Evolutionary conservation across 768 basidiomycete species (phyloP), one percentile per base, ranked within the genome.

Genomic region (Pisolithus marmoratus): DNA sequence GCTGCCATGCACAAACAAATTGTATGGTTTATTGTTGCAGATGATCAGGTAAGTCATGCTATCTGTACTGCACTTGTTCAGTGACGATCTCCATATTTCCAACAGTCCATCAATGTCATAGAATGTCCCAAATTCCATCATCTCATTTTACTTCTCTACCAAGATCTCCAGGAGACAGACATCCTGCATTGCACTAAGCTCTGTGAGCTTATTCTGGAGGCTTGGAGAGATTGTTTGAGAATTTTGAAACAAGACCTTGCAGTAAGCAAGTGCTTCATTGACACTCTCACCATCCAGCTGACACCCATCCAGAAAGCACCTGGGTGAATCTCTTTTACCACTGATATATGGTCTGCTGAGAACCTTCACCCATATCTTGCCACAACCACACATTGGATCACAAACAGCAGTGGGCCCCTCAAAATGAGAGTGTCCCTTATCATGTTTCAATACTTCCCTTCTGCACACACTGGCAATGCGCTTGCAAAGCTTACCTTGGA

Each of bases 141-240:
- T 27, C 58, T 67, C 1, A 52, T 68, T 12, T 51, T 59, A 4
- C 40, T 66, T 11, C 54, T 68, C 23, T 48, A 49, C 20, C 54
- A 59, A 15, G 56, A 58, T 12, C 57, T 69, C 29, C 11, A 45
- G 12, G 61, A 68, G 26, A 40, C 50, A 4, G 56, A 65, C 20
- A 66, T 69, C 6, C 68, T 62, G 11, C 55, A 59, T 26, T 29
- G 59, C 19, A 58, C 59, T 1, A 64, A 63, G 36, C 36, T 64
- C 23, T 36, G 54, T 8, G 54, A 58, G 19, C 48, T 49, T 1
- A 62, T 68, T 26, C 51, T 66, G 23, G 50, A 61, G 17, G 58
- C 56, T 8, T 68, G 60, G 60, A 11, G 38, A 34, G 19, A 53
- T 4, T 59, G 58, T 38, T 64, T 63, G 31, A 38, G 31, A 1